Base-by-base conservation (phyloP, 225 moss, liverwort and hornwort species). In the Thuidium tamariscinum region DNA sequence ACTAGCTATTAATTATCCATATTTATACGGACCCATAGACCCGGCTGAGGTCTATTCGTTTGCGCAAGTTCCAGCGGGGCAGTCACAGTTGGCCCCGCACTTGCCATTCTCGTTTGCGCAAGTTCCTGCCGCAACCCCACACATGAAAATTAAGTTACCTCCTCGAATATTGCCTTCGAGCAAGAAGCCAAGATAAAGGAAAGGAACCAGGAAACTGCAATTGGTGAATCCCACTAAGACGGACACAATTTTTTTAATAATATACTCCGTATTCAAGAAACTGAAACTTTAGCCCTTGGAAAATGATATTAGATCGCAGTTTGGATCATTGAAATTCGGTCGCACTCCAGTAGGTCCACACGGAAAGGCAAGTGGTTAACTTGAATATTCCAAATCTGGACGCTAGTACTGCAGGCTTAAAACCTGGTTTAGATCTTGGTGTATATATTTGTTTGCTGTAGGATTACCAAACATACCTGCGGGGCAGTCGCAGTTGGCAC, bases 51-150 rank as follows among this genome's bases (percentile, higher is more conserved):
- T 80, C 89, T 90, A 90, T 71, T 90, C 92, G 0, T 91, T 91
- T 9, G 86, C 88, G 34, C 91, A 91, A 7, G 91, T 89, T 75
- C 91, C 91, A 16, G 70, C 80, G 2, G 90, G 2, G 72, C 92
- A 92, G 61, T 87, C 75, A 17, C 90, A 92, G 89, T 92, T 55
- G 52, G 90, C 90, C 1, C 92, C 92, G 90, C 92, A 92, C 87
- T 92, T 92, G 76, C 92, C 92, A 11, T 87, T 90, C 87, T 92
- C 90, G 0, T 92, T 92, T 0, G 78, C 88, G 59, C 92, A 92
- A 23, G 92, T 92, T 67, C 92, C 90, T 86, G 84, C 73, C 83
- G 52, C 34, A 36, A 42, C 25, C 16, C 18, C 88, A 79, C 67
- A 36, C 74, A 55, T 0, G 10, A 26, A n/a, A n/a, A n/a, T n/a